These are phyloP conservation scores for Taiozyma sp. DNA, from an alignment of 1,139 yeast species.

Conservation along the genomic window DNA sequence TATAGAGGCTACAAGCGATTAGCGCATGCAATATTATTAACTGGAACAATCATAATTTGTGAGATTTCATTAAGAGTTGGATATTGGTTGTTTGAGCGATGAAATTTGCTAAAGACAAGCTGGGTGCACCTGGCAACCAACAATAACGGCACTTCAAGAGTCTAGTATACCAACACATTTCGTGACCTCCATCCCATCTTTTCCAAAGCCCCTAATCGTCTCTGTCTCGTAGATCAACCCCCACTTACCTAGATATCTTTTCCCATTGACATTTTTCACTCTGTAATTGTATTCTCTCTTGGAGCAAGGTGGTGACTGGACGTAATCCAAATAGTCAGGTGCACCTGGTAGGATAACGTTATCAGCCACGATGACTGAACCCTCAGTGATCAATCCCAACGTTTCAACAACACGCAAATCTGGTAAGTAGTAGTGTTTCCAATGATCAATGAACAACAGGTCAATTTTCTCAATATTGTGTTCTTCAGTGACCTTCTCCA, in stretches of 20 bases:
- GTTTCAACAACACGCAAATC: constrained; percentile 42
- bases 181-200: constrained; percentile 14
- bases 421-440: constrained; percentile 36
- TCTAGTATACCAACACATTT: constrained; percentile 16
- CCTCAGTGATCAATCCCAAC: constrained; percentile 36
- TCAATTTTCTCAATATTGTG: constrained; percentile 25
- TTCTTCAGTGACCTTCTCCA: constrained; percentile 25
- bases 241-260: constrained; percentile 37
- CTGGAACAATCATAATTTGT: background rate
- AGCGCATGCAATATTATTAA: too few relatives aligned
- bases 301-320: constrained; percentile 35
- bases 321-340: constrained; percentile 38
- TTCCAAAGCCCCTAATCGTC: constrained; percentile 11
- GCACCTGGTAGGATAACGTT: constrained; percentile 37
- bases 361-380: constrained; percentile 39
- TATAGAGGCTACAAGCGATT: too few relatives aligned
- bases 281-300: constrained; percentile 29
- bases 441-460: constrained; percentile 40
- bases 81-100: too few relatives aligned
- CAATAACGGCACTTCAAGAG: background rate
- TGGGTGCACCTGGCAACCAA: too few relatives aligned
- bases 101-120: too few relatives aligned
- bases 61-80: background rate
- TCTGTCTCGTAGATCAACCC: constrained; percentile 37
- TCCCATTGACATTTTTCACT: constrained; percentile 29